Conservation (phyloP, 2,329 filamentous ascomycete genomes). For the Aureobasidium sp. region DNA sequence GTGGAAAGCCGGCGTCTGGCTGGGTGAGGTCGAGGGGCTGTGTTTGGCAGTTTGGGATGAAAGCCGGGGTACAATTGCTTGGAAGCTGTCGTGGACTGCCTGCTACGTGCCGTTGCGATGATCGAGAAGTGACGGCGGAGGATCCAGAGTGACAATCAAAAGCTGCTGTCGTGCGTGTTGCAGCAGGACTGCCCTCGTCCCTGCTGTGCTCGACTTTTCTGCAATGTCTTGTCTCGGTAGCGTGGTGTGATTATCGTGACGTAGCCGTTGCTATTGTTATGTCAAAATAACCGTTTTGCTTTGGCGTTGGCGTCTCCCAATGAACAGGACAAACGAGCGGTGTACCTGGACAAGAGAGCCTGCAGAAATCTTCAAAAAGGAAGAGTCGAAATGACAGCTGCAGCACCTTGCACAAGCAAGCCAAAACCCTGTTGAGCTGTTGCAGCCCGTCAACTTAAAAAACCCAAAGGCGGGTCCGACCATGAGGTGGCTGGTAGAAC, state of each 20-base stretch:
- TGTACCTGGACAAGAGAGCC: not conserved
- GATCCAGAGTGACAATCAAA: not conserved
- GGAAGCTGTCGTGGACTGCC: not conserved
- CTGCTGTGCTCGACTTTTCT: not conserved
- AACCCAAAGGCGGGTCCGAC: not conserved
- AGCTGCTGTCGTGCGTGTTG: not conserved
- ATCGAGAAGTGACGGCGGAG: not conserved
- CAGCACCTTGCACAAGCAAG: not conserved
- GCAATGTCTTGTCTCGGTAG: not conserved
- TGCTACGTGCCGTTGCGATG: not conserved
- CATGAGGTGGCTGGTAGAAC: conserved; percentile 13
- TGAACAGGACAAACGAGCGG: conserved; percentile 10
- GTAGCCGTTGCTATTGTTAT: conserved; percentile 15
- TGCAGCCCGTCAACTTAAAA: conserved; percentile 2
- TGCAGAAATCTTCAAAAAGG: not conserved
- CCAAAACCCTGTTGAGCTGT: not conserved
- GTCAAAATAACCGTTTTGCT: conserved; percentile 7
- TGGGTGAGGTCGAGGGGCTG: conserved; percentile 10
- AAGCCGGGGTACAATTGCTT: conserved; percentile 4
- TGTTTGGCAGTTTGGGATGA: conserved; percentile 8
- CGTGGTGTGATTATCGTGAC: not conserved
- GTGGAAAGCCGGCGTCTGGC: not conserved
- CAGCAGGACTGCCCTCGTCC: not conserved
- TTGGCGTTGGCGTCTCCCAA: conserved; percentile 13
- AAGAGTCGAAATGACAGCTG: not conserved